Conservation (phyloP, 768 basidiomycete genomes). For the Trametes cingulata region DNA sequence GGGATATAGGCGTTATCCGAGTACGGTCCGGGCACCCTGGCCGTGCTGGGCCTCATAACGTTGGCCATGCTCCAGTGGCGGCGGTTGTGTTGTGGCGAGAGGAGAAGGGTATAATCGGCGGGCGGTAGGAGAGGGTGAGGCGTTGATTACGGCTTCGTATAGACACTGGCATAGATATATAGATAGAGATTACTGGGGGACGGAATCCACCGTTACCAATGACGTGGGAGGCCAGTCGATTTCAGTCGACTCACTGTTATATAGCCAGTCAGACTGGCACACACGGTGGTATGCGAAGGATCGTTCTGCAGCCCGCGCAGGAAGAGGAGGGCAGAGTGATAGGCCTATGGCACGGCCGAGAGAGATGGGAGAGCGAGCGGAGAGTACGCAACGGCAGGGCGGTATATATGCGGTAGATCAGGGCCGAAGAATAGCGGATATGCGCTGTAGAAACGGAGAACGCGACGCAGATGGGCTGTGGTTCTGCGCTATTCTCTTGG, state of each 20-base stretch:
- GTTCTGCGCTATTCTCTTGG: slow-evolving; percentile 11
- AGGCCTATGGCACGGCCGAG: not conserved
- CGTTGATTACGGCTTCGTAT: slow-evolving; percentile 12
- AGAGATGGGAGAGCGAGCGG: not conserved
- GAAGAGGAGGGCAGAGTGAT: not conserved
- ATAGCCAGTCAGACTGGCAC: slow-evolving; percentile 11
- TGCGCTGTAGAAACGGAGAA: slow-evolving; percentile 9
- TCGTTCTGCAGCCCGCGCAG: slow-evolving; percentile 20
- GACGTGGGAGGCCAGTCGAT: not conserved
- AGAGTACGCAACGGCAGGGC: not conserved
- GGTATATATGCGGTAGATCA: slow-evolving; percentile 6
- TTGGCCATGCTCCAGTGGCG: slow-evolving; percentile 10
- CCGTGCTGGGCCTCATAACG: slow-evolving; percentile 14
- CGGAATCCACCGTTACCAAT: not conserved
- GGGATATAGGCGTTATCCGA: slow-evolving; percentile 2
- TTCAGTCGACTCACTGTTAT: slow-evolving; percentile 6
- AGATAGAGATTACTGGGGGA: slow-evolving; percentile 11
- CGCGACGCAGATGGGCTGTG: slow-evolving; percentile 10
- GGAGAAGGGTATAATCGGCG: slow-evolving; percentile 13
- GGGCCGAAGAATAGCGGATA: not conserved
- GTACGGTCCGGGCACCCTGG: not conserved
- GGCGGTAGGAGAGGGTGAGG: slow-evolving; percentile 7
- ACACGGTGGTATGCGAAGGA: not conserved
- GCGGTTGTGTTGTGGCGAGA: not conserved
- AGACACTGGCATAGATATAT: slow-evolving; percentile 27